Evolutionary conservation across 495 filamentous ascomycete species (phyloP).

Genomic region (Aspergillus sparsus): DNA sequence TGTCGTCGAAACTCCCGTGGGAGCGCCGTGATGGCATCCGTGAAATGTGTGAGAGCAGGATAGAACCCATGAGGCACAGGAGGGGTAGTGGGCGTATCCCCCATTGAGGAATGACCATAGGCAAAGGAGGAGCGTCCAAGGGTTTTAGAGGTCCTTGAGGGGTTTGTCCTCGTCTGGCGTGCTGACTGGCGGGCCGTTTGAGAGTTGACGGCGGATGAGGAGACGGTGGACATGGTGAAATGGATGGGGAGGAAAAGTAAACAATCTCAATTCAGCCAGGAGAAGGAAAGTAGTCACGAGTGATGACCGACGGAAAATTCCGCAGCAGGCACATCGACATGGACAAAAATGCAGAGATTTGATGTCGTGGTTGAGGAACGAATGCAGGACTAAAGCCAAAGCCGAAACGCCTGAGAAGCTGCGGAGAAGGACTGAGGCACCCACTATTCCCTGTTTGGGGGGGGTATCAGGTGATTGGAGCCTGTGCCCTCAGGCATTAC

Average conservation of each 20-base stretch:
- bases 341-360: slow-evolving; percentile 7
- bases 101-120: slow-evolving; percentile 40
- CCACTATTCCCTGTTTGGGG: slow-evolving; percentile 19
- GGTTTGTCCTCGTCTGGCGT: slow-evolving; percentile 62
- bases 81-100: slow-evolving; percentile 34
- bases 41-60: slow-evolving; percentile 91
- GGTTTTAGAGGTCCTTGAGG: slow-evolving; percentile 60
- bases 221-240: slow-evolving; percentile 32
- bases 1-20: slow-evolving; percentile 93
- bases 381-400: slow-evolving; percentile 16
- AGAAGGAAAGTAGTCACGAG: slow-evolving; percentile 20
- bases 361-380: background rate
- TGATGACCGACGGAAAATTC: background rate
- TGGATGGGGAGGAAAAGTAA: slow-evolving; percentile 1
- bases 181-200: slow-evolving; percentile 53
- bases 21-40: slow-evolving; percentile 87
- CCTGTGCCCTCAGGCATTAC: slow-evolving; percentile 25
- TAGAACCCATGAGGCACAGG: slow-evolving; percentile 67
- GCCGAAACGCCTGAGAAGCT: slow-evolving; percentile 15
- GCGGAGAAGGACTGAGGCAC: slow-evolving; percentile 26
- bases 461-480: slow-evolving; percentile 36
- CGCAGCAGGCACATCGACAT: slow-evolving; percentile 17
- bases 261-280: slow-evolving; percentile 22
- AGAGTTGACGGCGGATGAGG: slow-evolving; percentile 35
- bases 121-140: slow-evolving; percentile 52